phyloP scores from a whole-genome alignment of 2,329 filamentous ascomycete species.

The Pleomassaria siparia region DNA sequence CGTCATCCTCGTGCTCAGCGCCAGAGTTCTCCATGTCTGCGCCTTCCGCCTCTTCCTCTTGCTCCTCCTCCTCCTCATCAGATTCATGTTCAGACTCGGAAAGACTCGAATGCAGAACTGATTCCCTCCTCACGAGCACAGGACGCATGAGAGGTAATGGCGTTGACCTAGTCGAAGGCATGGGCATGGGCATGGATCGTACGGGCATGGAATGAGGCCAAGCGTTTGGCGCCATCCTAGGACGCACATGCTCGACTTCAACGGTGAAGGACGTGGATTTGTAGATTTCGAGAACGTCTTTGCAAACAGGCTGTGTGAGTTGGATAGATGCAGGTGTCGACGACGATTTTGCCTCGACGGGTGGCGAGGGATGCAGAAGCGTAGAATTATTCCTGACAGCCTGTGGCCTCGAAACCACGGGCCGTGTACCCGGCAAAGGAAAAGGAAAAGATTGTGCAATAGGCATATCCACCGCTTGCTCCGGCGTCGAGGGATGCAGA shows the following conservation, averaged over 20 bases:
- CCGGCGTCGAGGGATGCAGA: conserved; percentile 12
- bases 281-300: not conserved
- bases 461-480: not conserved
- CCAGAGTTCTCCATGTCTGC: not conserved
- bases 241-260: no score
- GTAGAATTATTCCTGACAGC: not conserved
- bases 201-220: no score
- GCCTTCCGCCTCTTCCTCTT: not conserved
- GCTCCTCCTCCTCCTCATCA: conserved; percentile 1
- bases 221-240: no score
- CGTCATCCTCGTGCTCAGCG: not conserved
- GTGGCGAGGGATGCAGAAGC: not conserved
- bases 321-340: not conserved
- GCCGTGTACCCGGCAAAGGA: not conserved
- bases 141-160: no score
- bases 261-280: not conserved
- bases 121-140: not conserved
- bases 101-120: conserved; percentile 1
- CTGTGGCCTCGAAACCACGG: not conserved
- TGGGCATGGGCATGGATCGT: no score
- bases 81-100: conserved; percentile 1
- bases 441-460: not conserved
- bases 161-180: no score
- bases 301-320: not conserved
- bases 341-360: not conserved